Base-by-base conservation (phyloP, 306 rosid species). In the Citrullus colocynthis region DNA sequence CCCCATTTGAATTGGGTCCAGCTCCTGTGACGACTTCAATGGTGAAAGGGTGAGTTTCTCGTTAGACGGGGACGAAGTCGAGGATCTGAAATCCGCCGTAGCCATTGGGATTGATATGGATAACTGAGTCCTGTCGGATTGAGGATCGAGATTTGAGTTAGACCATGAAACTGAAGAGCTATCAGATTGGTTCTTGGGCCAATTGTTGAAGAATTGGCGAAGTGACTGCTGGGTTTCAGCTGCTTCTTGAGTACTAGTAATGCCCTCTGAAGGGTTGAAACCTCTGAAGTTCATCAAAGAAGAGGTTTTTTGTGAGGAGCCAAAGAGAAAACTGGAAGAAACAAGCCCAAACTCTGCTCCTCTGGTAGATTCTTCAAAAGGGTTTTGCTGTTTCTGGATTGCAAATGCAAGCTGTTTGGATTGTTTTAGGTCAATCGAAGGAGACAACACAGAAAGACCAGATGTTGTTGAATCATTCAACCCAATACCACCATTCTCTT, bases 1-100 rank as follows among this genome's bases (percentile, higher is more conserved):
- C 0, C 95, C 87, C 93, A 85, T 90, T 21, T 84, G 91, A 17
- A 86, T 83, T 1, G 89, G 89, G 60, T 90, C 88, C 24, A 87
- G 42, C 59, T 90, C 97, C 42, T 86, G 82, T 0, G 92, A 86
- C 1, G 91, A 87, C 64, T 92, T 81, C 1, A 92, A 89, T 0
- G 97, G 96, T 1, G 97, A 95, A 24, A 92, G 82, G 30, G 90
- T 82, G 45, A 86, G 77, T 75, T 89, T 90, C 24, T 86, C 97
- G 36, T 85, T 81, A 57, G 81, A 58, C 2, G 93, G 82, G 9
- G 96, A 84, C 44, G 98, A 88, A 56, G 83, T 67, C 37, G 87
- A 85, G 87, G 81, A 79, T 84, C 77, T 77, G 87, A 85, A 84
- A 49, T 85, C 92, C 0, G 92, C 79, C 28, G 91, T 78, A 7